A percentile compares a stretch with the other conserved stretches of the same genome.
Evolutionary conservation across 768 basidiomycete species (phyloP).

Genomic region (Dentipellis sp.): DNA sequence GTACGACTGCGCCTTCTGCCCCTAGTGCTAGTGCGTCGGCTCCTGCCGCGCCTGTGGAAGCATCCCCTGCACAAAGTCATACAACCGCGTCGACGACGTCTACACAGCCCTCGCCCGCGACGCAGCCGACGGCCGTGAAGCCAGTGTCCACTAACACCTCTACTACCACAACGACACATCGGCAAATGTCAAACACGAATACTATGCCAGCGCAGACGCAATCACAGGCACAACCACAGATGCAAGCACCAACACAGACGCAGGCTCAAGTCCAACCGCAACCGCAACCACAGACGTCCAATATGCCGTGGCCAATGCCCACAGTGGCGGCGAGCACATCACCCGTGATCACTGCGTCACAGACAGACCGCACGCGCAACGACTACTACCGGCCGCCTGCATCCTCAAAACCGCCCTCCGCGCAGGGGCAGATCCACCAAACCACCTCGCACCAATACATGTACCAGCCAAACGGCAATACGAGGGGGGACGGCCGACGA

Average conservation of each 20-base stretch:
- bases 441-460: slow-evolving; percentile 10
- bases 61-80: slow-evolving; percentile 12
- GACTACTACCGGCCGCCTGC: slow-evolving; percentile 7
- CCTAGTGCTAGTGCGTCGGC: slow-evolving; percentile 6
- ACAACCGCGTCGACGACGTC: slow-evolving; percentile 11
- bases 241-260: no score
- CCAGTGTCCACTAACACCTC: slow-evolving; percentile 5
- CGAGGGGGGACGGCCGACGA: neutral
- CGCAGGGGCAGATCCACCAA: neutral
- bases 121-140: slow-evolving; percentile 1
- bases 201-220: neutral
- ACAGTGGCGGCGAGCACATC: slow-evolving; percentile 14
- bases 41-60: slow-evolving; percentile 1
- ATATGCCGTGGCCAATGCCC: slow-evolving; percentile 16
- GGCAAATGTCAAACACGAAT: slow-evolving; percentile 6
- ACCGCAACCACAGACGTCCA: neutral
- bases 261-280: no score
- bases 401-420: neutral
- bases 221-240: neutral
- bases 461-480: slow-evolving; percentile 13
- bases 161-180: slow-evolving; percentile 6
- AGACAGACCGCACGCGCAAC: neutral
- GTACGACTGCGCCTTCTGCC: neutral
- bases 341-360: slow-evolving; percentile 8
- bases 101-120: slow-evolving; percentile 12